Percentiles rank a stretch among this genome's conserved stretches.
phyloP scores from a whole-genome alignment of 768 basidiomycete species.

The Rhodotorula kratochvilovae region DNA sequence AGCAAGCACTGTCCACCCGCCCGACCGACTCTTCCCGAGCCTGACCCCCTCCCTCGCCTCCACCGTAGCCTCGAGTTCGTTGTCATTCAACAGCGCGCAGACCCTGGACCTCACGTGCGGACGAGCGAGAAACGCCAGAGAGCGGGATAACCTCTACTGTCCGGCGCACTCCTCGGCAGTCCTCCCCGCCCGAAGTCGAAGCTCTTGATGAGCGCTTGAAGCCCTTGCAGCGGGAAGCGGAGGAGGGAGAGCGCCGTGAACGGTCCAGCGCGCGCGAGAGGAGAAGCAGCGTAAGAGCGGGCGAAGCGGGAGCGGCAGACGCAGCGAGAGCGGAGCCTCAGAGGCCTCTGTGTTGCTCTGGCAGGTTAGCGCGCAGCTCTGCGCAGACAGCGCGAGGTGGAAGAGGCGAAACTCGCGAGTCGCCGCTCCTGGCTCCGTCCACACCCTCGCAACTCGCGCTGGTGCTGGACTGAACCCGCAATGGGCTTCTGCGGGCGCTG shows the following conservation, averaged over 20 bases:
- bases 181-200: too few relatives aligned
- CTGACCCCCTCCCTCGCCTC: slow-evolving; percentile 52
- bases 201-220: too few relatives aligned
- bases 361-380: background rate
- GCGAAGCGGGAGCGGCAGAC: too few relatives aligned
- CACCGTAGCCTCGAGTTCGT: slow-evolving; percentile 60
- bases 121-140: too few relatives aligned
- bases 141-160: too few relatives aligned
- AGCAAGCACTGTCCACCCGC: slow-evolving; percentile 56
- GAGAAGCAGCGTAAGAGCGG: too few relatives aligned
- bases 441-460: background rate
- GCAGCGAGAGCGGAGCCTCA: background rate
- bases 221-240: too few relatives aligned
- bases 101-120: too few relatives aligned
- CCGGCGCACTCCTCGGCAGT: background rate
- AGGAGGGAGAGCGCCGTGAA: too few relatives aligned
- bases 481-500: slow-evolving; percentile 37
- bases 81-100: slow-evolving; percentile 56
- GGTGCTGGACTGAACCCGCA: rapidly evolving
- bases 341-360: too few relatives aligned
- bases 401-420: background rate
- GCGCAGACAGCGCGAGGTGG: too few relatives aligned
- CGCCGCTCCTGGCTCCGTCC: background rate
- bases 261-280: too few relatives aligned
- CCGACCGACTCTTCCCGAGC: slow-evolving; percentile 56